Conservation (phyloP, 2,329 filamentous ascomycete genomes). For the Neofusicoccum ribis region DNA sequence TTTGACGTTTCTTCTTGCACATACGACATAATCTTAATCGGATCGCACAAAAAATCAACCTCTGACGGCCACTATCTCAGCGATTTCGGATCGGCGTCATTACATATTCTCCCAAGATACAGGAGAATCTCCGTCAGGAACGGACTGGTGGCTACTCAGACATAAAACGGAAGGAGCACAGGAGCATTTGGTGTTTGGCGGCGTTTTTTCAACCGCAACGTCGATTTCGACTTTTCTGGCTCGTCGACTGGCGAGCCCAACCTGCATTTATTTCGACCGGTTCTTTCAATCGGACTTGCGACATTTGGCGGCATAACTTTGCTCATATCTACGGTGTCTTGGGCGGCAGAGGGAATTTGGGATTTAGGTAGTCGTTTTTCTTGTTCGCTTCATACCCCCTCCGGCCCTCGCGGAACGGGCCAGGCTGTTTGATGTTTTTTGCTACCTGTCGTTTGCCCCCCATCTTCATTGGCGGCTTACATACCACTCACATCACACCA, state of each 20-base stretch:
- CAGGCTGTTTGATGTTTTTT: conserved; percentile 18
- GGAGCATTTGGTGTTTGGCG: conserved; percentile 17
- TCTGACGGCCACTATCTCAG: conserved; percentile 14
- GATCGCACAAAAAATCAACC: conserved; percentile 15
- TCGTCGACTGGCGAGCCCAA: neutral
- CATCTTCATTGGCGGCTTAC: conserved; percentile 2
- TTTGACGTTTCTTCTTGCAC: conserved; percentile 17
- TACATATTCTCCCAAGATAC: neutral
- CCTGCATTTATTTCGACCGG: conserved; percentile 12
- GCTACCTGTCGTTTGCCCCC: neutral
- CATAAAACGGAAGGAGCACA: conserved; percentile 16
- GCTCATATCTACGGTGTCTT: conserved; percentile 16
- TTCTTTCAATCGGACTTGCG: conserved; percentile 11
- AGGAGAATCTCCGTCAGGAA: conserved; percentile 17
- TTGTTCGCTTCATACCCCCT: conserved; percentile 21
- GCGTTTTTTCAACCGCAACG: conserved; percentile 14
- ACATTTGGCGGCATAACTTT: conserved; percentile 17
- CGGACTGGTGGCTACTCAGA: conserved; percentile 14
- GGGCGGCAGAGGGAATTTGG: conserved; percentile 9
- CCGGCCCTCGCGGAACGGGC: conserved; percentile 15
- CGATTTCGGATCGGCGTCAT: conserved; percentile 18
- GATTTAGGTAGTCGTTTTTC: conserved; percentile 17
- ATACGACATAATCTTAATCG: conserved; percentile 20
- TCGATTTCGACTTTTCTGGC: conserved; percentile 17
- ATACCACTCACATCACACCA: conserved; percentile 18